These are phyloP conservation scores for Betula pendula DNA, from an alignment of 306 rosid genomes.

Conservation along the genomic window DNA sequence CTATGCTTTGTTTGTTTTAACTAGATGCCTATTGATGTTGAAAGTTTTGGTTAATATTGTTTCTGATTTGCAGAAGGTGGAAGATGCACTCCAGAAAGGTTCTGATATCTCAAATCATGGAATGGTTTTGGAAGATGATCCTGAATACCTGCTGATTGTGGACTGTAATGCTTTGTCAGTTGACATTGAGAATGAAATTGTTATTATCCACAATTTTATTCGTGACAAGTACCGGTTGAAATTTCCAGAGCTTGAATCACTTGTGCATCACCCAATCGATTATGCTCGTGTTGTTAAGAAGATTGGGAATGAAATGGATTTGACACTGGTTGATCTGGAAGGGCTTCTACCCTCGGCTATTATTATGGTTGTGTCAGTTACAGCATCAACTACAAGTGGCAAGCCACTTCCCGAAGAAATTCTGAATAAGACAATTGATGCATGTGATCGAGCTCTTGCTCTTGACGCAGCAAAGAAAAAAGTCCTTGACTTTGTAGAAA, in stretches of 20 bases:
- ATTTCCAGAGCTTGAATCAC: conserved; percentile 94
- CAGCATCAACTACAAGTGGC: conserved; percentile 97
- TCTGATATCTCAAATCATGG: conserved; percentile 59
- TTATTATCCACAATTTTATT: conserved; percentile 83
- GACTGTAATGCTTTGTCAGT: conserved; percentile 89
- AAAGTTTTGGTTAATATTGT: conserved; percentile 21
- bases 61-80: conserved; percentile 76
- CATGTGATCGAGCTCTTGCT: conserved; percentile 92
- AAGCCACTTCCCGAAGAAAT: conserved; percentile 94
- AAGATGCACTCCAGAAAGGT: conserved; percentile 69
- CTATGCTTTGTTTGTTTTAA: neutral
- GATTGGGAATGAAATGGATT: conserved; percentile 92
- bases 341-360: conserved; percentile 92
- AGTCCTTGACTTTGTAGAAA: conserved; percentile 94
- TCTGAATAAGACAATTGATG: conserved; percentile 74
- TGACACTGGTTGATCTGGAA: conserved; percentile 92
- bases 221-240: conserved; percentile 92
- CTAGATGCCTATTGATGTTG: conserved; percentile 25
- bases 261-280: conserved; percentile 93
- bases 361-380: conserved; percentile 96
- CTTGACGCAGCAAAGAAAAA: conserved; percentile 85
- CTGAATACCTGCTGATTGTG: conserved; percentile 90
- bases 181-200: conserved; percentile 93
- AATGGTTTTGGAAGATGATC: conserved; percentile 84
- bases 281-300: conserved; percentile 96